A percentile compares a stretch with the other conserved stretches of the same genome.
Evolutionary conservation across 1,284 basidiomycete genomes (phyloP).

Genomic region (Naganishia sp.): DNA sequence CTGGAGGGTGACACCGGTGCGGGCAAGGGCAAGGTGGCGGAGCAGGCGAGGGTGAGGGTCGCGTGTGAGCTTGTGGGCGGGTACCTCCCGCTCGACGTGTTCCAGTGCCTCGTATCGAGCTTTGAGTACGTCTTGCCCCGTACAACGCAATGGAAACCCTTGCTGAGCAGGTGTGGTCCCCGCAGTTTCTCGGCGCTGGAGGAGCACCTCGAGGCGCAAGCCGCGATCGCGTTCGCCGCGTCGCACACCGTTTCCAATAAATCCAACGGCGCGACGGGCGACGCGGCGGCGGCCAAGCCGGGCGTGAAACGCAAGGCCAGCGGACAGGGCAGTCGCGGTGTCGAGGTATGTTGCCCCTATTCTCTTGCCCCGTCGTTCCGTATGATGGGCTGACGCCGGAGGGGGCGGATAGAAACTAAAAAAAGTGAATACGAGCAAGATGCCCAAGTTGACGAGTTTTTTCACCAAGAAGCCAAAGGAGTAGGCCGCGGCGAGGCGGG

Average conservation of each 20-base stretch:
- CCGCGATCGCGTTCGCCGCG: constrained; percentile 26
- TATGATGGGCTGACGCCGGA: constrained; percentile 4
- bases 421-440: constrained; percentile 34
- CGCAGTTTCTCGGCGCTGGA: constrained; percentile 28
- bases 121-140: constrained; percentile 31
- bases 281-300: constrained; percentile 5
- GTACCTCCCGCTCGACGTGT: constrained; percentile 23
- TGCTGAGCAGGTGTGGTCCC: neutral
- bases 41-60: constrained; percentile 29
- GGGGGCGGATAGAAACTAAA: constrained; percentile 21
- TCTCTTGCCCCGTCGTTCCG: neutral
- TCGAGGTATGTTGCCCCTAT: constrained; percentile 22
- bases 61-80: constrained; percentile 31
- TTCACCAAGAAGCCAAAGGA: constrained; percentile 31
- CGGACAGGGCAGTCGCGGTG: constrained; percentile 30
- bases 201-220: constrained; percentile 28
- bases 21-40: neutral
- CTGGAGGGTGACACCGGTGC: constrained; percentile 2
- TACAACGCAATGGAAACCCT: too few species aligned
- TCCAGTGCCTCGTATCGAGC: constrained; percentile 13
- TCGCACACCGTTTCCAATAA: constrained; percentile 10
- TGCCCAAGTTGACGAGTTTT: constrained; percentile 34
- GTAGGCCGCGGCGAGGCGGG: neutral
- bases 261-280: constrained; percentile 10
- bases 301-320: constrained; percentile 27